Evolutionary conservation across 2,329 filamentous ascomycete species (phyloP).

Genomic region (Metarhizium robertsii): DNA sequence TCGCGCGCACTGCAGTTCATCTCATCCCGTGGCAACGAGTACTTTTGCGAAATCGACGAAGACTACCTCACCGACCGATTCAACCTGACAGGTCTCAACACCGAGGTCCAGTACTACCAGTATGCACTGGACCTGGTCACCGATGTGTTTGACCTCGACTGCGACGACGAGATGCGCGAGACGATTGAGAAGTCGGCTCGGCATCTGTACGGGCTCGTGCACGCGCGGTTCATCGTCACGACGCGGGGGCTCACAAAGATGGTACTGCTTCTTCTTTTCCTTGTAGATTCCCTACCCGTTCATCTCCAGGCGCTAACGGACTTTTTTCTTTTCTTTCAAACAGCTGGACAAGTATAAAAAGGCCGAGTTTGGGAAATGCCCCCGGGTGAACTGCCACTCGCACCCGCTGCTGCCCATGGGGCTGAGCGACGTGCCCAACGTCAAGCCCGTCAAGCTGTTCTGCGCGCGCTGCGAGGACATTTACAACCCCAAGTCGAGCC

Average conservation of each 20-base stretch:
- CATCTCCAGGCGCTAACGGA: no score
- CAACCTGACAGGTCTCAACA: constrained; percentile 94
- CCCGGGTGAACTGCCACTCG: constrained; percentile 86
- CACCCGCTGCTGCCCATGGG: constrained; percentile 94
- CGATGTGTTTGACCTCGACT: constrained; percentile 96
- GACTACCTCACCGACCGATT: constrained; percentile 97
- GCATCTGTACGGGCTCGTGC: constrained; percentile 91
- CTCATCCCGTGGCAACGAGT: constrained; percentile 93
- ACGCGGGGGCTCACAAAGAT: constrained; percentile 91
- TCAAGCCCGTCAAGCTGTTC: constrained; percentile 92
- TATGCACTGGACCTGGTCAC: constrained; percentile 96
- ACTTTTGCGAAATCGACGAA: constrained; percentile 99
- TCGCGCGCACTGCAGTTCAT: constrained; percentile 61
- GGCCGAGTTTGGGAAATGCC: constrained; percentile 95
- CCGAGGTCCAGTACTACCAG: constrained; percentile 97
- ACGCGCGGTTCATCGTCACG: constrained; percentile 93
- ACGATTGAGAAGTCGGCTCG: constrained; percentile 95
- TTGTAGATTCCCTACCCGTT: background rate
- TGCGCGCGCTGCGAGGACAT: constrained; percentile 95
- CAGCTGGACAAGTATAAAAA: constrained; percentile 99
- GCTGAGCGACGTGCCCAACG: constrained; percentile 77
- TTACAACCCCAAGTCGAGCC: constrained; percentile 96
- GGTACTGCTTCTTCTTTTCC: constrained; percentile 44
- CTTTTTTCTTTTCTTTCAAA: no score
- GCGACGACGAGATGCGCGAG: constrained; percentile 96